These are phyloP conservation scores for Irpex sp. DNA, from an alignment of 1,284 basidiomycete species.

Conservation along the genomic window DNA sequence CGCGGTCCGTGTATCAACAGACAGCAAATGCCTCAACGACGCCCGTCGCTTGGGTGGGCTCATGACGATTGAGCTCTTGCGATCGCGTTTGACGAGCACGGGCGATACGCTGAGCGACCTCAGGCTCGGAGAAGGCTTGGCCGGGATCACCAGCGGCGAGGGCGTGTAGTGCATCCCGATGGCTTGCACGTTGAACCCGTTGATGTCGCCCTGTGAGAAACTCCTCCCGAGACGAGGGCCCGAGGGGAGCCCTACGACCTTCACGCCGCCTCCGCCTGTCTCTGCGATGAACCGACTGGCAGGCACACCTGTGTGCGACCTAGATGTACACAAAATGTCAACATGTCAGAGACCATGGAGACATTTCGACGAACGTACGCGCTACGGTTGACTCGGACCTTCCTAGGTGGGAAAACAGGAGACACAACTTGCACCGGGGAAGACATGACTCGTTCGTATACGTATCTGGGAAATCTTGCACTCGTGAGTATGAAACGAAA, in stretches of 20 bases:
- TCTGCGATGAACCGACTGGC: neutral
- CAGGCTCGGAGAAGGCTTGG: neutral
- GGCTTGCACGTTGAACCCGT: neutral
- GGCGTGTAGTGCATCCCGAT: neutral
- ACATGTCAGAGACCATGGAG: neutral
- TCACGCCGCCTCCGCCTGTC: neutral
- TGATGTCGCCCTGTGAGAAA: neutral
- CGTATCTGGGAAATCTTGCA: neutral
- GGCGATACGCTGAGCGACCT: neutral
- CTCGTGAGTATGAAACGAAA: neutral
- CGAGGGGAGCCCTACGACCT: neutral
- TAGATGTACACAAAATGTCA: neutral
- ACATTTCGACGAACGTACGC: neutral
- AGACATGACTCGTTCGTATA: too few relatives aligned
- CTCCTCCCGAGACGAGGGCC: neutral
- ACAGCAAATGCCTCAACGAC: neutral
- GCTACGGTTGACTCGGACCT: neutral
- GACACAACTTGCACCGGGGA: neutral
- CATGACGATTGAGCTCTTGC: neutral
- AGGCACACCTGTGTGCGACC: neutral
- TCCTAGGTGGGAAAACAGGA: neutral
- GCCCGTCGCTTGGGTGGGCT: neutral
- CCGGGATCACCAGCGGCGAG: neutral
- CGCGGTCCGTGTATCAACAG: neutral
- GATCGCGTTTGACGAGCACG: neutral